Conservation (phyloP, 768 basidiomycete genomes). For the Hypsizygus marmoreus region DNA sequence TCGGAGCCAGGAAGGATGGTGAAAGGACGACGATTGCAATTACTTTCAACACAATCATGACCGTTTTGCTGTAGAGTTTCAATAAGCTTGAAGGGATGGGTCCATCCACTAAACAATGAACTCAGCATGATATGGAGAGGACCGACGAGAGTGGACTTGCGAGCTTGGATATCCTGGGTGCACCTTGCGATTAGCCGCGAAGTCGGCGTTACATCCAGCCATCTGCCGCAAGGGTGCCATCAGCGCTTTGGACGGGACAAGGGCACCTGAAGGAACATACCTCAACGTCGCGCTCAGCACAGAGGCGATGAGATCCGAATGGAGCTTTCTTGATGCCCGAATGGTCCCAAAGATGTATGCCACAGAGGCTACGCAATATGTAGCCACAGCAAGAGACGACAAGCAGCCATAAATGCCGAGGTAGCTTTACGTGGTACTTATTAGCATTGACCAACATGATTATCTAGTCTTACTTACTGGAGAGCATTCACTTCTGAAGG, state of each 20-base stretch:
- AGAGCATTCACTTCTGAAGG: slow-evolving; percentile 31
- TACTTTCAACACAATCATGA: slow-evolving; percentile 40
- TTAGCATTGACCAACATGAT: neutral
- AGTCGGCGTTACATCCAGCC: slow-evolving; percentile 44
- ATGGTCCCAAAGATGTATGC: slow-evolving; percentile 47
- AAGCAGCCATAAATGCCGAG: slow-evolving; percentile 42
- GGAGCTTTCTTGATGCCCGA: slow-evolving; percentile 55
- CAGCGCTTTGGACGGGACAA: no score
- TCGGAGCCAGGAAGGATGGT: slow-evolving; percentile 45
- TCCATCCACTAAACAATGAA: slow-evolving; percentile 51
- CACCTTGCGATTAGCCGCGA: slow-evolving; percentile 61
- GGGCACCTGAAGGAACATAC: slow-evolving; percentile 27
- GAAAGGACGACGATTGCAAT: slow-evolving; percentile 41
- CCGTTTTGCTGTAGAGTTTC: slow-evolving; percentile 25
- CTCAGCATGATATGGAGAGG: slow-evolving; percentile 14
- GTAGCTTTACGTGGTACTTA: slow-evolving; percentile 39
- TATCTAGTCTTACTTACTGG: slow-evolving; percentile 28
- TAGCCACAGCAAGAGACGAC: slow-evolving; percentile 26
- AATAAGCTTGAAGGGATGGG: slow-evolving; percentile 26
- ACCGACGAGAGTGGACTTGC: slow-evolving; percentile 18
- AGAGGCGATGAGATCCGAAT: slow-evolving; percentile 48
- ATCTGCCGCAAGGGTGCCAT: slow-evolving; percentile 41
- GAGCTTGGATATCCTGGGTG: slow-evolving; percentile 60
- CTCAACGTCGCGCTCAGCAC: slow-evolving; percentile 61
- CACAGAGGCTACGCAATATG: slow-evolving; percentile 33